Conservation (phyloP, 306 rosid genomes). For the Neltuma alba region DNA sequence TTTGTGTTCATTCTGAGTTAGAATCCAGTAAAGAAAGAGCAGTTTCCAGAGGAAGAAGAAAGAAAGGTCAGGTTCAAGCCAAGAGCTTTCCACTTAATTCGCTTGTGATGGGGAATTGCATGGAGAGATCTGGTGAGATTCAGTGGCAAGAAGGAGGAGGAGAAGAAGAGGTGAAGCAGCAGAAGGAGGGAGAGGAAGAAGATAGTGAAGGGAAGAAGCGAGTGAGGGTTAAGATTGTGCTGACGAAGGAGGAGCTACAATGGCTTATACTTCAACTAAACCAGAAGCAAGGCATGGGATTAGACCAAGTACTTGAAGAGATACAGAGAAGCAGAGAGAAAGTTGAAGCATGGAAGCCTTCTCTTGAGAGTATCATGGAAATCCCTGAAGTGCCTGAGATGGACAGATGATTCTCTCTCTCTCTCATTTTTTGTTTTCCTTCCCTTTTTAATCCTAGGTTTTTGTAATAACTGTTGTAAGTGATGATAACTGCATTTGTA, state of each 20-base stretch:
- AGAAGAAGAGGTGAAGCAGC: conserved; percentile 21
- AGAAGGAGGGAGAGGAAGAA: conserved; percentile 15
- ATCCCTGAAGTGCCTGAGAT: conserved; percentile 67
- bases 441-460: background rate
- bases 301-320: conserved; percentile 61
- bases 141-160: conserved; percentile 26
- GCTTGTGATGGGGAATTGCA: conserved; percentile 89
- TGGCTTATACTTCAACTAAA: conserved; percentile 69
- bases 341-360: conserved; percentile 77
- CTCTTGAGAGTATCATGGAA: conserved; percentile 75
- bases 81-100: background rate
- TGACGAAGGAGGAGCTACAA: conserved; percentile 75
- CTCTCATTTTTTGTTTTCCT: background rate
- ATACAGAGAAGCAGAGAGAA: conserved; percentile 59
- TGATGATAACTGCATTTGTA: background rate
- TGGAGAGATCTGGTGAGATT: conserved; percentile 48
- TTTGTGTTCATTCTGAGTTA: background rate
- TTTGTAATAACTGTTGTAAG: conserved; percentile 26
- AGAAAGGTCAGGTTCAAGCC: background rate
- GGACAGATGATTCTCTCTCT: conserved; percentile 28
- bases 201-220: conserved; percentile 35
- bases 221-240: conserved; percentile 65
- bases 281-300: conserved; percentile 46
- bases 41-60: background rate
- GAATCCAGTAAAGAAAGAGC: background rate